Evolutionary conservation across 441 rosid genomes (phyloP), one percentile per base, ranked within the genome.

Genomic region (Viola pubescens): DNA sequence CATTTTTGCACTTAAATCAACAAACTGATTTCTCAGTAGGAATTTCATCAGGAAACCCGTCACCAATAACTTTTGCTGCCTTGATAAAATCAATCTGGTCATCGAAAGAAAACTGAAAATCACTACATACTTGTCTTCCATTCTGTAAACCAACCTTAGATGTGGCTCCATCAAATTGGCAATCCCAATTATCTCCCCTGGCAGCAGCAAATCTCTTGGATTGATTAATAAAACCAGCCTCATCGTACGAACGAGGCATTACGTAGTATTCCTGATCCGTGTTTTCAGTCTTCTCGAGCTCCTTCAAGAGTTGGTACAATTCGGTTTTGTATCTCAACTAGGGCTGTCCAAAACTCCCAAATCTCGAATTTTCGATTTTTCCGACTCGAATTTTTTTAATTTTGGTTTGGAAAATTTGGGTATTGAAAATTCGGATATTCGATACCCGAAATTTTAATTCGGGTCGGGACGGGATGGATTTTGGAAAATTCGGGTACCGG

Each of bases 191-290:
- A 74, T 47, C 12, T 19, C 7, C 19, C 11, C 9, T 8, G 4
- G 80, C 75, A 65, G 91, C 97, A 73, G 94, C 58, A 71, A 94
- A 94, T 75, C 99, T 86, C 83, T 90, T 94, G 66, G 88, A 94
- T 72, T 94, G 99, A 67, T 82, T 73, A 72, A 94, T 91, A 62
- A 68, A 82, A 16, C 98, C 94, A 3, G 83, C 96, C 48, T 72
- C 77, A 82, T 94, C 98, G 83, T 90, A 92, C 47, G 97, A 96
- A 52, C 89, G 97, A 26, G 98, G 98, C 82, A 92, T 81, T 71
- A 86, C 76, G 70, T 94, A 94, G 97, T 88, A 19, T 19, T 19
- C 26, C 26, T 19, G 26, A 19, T 19, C 26, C 26, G 26, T 19
- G 26, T 19, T 19, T 19, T 19, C 26, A 19, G 26, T 19, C 26